These are phyloP conservation scores for Aristolochia fimbriata DNA, from an alignment of 164 flowering plant species.

Conservation along the genomic window DNA sequence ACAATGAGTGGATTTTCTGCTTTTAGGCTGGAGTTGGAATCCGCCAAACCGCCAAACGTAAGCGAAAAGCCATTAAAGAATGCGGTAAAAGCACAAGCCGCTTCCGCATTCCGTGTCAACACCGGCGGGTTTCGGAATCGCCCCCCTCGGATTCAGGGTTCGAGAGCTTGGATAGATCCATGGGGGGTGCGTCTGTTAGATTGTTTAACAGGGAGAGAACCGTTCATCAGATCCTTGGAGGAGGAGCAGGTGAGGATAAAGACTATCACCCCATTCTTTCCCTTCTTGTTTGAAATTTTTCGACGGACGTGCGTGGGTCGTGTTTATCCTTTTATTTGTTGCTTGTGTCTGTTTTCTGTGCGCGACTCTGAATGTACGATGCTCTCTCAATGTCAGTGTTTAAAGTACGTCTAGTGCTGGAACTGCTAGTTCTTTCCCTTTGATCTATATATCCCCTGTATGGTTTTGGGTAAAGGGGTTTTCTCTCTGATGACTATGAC, in stretches of 20 bases:
- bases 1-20: conserved; percentile 11
- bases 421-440: too few species aligned
- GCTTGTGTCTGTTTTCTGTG: too few species aligned
- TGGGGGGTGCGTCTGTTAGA: conserved; percentile 54
- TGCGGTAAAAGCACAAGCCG: conserved; percentile 2
- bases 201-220: conserved; percentile 55
- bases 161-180: not conserved
- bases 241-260: conserved; percentile 46
- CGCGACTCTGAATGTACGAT: too few species aligned
- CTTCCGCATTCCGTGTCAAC: not conserved
- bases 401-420: too few species aligned
- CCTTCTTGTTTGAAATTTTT: not conserved
- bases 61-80: not conserved
- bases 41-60: conserved; percentile 18
- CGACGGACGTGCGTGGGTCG: not conserved
- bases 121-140: conserved; percentile 1
- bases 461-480: too few species aligned
- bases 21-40: conserved; percentile 47
- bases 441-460: too few species aligned
- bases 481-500: too few species aligned
- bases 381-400: too few species aligned
- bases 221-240: conserved; percentile 80
- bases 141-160: not conserved
- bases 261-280: not conserved
- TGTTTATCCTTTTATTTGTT: not conserved